phyloP scores from a whole-genome alignment of 2,329 filamentous ascomycete genomes.

The Chrysosporium keratinophilum region DNA sequence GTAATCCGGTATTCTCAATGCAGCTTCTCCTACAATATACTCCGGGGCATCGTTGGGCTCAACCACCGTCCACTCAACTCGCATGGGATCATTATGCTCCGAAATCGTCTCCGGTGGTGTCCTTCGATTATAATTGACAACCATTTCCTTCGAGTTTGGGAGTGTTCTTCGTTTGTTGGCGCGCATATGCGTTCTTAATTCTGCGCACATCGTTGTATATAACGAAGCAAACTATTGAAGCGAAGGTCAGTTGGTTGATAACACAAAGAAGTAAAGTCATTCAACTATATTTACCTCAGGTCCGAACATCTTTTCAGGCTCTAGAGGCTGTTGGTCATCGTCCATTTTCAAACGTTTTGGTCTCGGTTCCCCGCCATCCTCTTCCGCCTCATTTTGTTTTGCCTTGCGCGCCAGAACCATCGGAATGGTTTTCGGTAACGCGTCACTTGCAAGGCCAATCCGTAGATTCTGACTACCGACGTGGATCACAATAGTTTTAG shows the following conservation, averaged over 20 bases:
- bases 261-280: background rate
- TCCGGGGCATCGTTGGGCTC: conserved; percentile 53
- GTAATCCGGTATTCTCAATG: conserved; percentile 76
- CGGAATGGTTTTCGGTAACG: conserved; percentile 83
- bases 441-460: conserved; percentile 91
- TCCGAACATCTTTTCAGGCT: conserved; percentile 72
- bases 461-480: conserved; percentile 90
- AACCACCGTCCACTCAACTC: conserved; percentile 91
- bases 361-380: conserved; percentile 66
- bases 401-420: conserved; percentile 82
- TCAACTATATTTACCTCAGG: conserved; percentile 54
- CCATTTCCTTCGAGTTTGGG: conserved; percentile 94
- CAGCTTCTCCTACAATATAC: conserved; percentile 71
- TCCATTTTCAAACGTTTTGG: conserved; percentile 55
- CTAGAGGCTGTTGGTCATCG: conserved; percentile 36
- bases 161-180: conserved; percentile 88
- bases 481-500: conserved; percentile 90
- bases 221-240: conserved; percentile 46
- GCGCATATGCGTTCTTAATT: conserved; percentile 83
- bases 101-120: conserved; percentile 77
- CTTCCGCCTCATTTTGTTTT: conserved; percentile 69
- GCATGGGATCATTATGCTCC: conserved; percentile 86
- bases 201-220: conserved; percentile 72
- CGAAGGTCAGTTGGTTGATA: background rate
- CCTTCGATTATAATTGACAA: conserved; percentile 84